These are phyloP conservation scores for Ceratonia siliqua DNA, from an alignment of 306 rosid genomes.

Conservation along the genomic window DNA sequence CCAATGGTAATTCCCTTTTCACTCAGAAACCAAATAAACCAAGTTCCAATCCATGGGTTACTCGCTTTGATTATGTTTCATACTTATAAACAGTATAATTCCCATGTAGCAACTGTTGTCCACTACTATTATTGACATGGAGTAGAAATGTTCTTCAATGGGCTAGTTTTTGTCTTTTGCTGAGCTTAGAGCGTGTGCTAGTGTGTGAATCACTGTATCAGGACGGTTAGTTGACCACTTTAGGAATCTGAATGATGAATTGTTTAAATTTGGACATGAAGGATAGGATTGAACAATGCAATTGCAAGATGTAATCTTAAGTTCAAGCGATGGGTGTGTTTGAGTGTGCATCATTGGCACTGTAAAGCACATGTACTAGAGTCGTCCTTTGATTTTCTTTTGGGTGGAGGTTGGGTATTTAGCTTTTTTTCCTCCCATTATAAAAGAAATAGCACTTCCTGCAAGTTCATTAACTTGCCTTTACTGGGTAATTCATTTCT, in stretches of 20 bases:
- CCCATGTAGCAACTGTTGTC: neutral
- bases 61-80: neutral
- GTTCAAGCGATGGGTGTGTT: neutral
- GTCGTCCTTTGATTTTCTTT: neutral
- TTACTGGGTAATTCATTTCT: neutral
- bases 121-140: neutral
- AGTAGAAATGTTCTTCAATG: neutral
- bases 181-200: neutral
- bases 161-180: neutral
- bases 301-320: neutral
- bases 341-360: neutral
- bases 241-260: neutral
- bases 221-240: neutral
- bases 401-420: neutral
- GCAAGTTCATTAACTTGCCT: neutral
- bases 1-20: conserved; percentile 64
- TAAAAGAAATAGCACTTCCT: neutral
- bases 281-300: neutral
- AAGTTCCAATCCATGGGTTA: neutral
- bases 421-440: no score
- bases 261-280: neutral
- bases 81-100: neutral
- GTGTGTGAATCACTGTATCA: neutral
- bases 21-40: neutral
- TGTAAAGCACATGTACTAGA: neutral